Conservation (phyloP, 345 rosid species). For the Mercurialis annua region DNA sequence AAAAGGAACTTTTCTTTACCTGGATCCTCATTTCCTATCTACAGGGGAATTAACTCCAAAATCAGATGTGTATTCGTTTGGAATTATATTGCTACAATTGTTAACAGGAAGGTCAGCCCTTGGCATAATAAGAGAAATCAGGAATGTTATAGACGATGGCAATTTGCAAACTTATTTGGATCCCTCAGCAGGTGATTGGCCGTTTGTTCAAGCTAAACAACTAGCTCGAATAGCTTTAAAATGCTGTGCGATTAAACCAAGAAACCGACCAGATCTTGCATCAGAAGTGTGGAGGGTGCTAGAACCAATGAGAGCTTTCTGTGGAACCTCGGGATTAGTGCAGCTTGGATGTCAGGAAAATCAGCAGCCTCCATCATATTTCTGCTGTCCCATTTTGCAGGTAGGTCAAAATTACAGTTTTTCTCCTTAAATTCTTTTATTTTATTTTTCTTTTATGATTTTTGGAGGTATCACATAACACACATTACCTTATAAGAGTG, state of each 20-base stretch:
- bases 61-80: conserved; percentile 84
- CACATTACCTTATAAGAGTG: too few species aligned
- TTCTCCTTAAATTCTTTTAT: too few species aligned
- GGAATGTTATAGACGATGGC: conserved; percentile 49
- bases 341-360: too few species aligned
- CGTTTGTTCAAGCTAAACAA: conserved; percentile 75
- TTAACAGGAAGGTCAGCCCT: conserved; percentile 65
- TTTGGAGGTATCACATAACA: too few species aligned
- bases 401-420: too few species aligned
- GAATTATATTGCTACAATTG: conserved; percentile 63
- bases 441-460: too few species aligned
- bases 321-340: too few species aligned
- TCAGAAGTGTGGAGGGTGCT: conserved; percentile 80
- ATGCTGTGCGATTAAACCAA: conserved; percentile 62
- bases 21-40: conserved; percentile 72
- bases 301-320: too few species aligned
- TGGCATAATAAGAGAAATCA: conserved; percentile 58
- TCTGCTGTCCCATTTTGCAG: too few species aligned
- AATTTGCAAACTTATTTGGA: conserved; percentile 57
- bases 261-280: conserved; percentile 70
- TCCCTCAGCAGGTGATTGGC: conserved; percentile 93
- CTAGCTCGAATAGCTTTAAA: conserved; percentile 69
- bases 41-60: conserved; percentile 72
- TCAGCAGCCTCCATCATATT: too few species aligned
- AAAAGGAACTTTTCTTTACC: conserved; percentile 58